Evolutionary conservation across 2,329 filamentous ascomycete genomes (phyloP).

Genomic region (Aspergillus carbonarius): DNA sequence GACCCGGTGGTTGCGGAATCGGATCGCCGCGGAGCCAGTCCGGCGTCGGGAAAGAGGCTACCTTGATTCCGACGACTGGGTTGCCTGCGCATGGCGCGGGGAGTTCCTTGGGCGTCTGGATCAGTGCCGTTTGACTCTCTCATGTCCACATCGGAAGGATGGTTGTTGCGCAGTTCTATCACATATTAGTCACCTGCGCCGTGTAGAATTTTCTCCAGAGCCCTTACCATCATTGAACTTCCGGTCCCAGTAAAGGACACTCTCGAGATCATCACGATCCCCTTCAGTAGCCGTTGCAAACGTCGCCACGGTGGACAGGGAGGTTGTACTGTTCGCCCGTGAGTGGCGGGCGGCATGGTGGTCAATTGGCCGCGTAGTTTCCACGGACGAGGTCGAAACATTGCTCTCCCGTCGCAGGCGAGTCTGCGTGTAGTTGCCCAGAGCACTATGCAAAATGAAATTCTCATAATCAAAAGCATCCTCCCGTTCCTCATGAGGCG

Average conservation of each 20-base stretch:
- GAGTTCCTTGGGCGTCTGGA: constrained; percentile 23
- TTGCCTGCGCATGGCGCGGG: constrained; percentile 21
- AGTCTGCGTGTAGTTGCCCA: constrained; percentile 60
- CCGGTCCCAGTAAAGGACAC: constrained; percentile 40
- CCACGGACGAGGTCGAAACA: constrained; percentile 49
- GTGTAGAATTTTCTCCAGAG: not conserved
- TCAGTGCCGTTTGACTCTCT: constrained; percentile 17
- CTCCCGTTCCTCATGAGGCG: constrained; percentile 87
- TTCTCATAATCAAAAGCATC: constrained; percentile 97
- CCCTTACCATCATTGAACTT: constrained; percentile 36
- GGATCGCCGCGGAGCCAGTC: constrained; percentile 32
- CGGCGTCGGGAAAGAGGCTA: not conserved
- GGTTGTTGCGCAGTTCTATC: constrained; percentile 29
- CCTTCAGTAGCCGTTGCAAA: constrained; percentile 65
- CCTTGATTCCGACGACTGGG: not conserved
- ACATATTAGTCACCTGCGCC: not conserved
- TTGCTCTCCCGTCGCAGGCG: constrained; percentile 34
- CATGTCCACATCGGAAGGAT: constrained; percentile 16
- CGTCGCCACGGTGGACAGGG: constrained; percentile 59
- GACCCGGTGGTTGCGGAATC: constrained; percentile 28
- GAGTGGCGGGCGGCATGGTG: constrained; percentile 34
- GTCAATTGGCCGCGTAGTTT: constrained; percentile 46
- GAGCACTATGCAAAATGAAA: constrained; percentile 89
- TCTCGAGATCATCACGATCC: constrained; percentile 42
- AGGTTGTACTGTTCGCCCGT: constrained; percentile 59